These are phyloP conservation scores for Ascochyta koolunga DNA, from an alignment of 2,329 filamentous ascomycete genomes.

Conservation along the genomic window DNA sequence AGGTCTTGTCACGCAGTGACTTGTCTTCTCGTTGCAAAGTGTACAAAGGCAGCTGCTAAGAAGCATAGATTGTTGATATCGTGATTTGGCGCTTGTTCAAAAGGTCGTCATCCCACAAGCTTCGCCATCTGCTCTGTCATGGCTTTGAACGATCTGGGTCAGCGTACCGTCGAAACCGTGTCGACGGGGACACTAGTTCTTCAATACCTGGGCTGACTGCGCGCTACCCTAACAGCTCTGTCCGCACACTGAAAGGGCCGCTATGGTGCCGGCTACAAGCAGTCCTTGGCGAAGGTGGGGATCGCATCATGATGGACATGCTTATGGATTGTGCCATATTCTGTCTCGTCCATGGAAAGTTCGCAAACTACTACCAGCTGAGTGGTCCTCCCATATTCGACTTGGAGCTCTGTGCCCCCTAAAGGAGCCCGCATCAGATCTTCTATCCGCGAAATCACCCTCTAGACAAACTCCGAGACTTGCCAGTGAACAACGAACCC, in stretches of 20 bases:
- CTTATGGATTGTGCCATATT: conserved; percentile 82
- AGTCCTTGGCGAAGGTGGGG: conserved; percentile 75
- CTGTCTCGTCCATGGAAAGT: conserved; percentile 62
- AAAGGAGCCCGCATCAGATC: not conserved
- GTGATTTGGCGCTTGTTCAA: conserved; percentile 77
- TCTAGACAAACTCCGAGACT: conserved; percentile 3
- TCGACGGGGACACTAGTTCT: conserved; percentile 43
- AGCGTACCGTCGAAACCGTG: conserved; percentile 31
- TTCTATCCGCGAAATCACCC: not conserved
- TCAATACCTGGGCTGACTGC: conserved; percentile 71
- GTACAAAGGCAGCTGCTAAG: conserved; percentile 18
- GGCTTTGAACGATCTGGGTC: conserved; percentile 68
- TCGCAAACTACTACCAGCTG: conserved; percentile 76
- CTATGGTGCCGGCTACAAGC: conserved; percentile 79
- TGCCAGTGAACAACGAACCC: conserved; percentile 28
- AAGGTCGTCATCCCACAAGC: conserved; percentile 58
- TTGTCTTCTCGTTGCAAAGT: not conserved
- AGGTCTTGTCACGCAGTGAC: conserved; percentile 26
- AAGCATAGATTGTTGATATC: conserved; percentile 55
- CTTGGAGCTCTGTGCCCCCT: conserved; percentile 28
- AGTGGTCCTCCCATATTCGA: conserved; percentile 70
- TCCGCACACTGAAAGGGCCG: conserved; percentile 68
- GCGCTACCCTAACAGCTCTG: conserved; percentile 71
- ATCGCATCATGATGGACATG: conserved; percentile 77
- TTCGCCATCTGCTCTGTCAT: conserved; percentile 80